A percentile compares a stretch with the other conserved stretches of the same genome.
Evolutionary conservation across 352 stramenopile species (phyloP).

Genomic region (Achlya hypogyna): DNA sequence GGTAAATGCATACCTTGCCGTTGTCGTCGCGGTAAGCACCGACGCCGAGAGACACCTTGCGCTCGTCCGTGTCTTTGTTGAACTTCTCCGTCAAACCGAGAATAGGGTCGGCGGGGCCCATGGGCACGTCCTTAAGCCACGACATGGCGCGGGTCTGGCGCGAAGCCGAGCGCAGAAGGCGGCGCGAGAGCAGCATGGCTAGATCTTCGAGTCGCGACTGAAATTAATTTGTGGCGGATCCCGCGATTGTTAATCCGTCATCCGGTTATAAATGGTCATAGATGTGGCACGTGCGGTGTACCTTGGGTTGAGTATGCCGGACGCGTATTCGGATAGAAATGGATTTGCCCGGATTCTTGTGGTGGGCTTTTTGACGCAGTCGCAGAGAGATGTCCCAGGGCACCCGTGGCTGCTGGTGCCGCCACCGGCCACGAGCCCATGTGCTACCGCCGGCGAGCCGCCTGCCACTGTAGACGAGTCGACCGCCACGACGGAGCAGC

Average conservation of each 20-base stretch:
- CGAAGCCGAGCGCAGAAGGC: background rate
- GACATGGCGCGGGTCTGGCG: slow-evolving; percentile 23
- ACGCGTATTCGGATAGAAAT: background rate
- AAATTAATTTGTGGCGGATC: slow-evolving; percentile 3
- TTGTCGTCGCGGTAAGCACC: slow-evolving; percentile 96
- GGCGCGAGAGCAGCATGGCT: background rate
- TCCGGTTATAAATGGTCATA: background rate
- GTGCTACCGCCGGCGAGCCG: too few relatives aligned
- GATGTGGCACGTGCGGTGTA: background rate
- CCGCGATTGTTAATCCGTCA: background rate
- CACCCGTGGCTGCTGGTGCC: background rate
- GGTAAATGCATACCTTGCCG: slow-evolving; percentile 46
- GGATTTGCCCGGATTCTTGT: slow-evolving; percentile 8
- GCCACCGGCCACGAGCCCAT: too few relatives aligned
- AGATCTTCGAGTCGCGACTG: background rate
- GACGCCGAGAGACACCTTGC: slow-evolving; percentile 97
- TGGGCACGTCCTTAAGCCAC: slow-evolving; percentile 81
- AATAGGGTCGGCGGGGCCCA: slow-evolving; percentile 95
- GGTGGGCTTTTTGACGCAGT: background rate
- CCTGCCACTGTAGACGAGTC: too few relatives aligned
- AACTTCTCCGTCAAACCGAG: slow-evolving; percentile 90
- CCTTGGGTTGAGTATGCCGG: background rate
- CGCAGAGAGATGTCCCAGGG: background rate
- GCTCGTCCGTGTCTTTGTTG: slow-evolving; percentile 89
- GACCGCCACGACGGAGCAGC: too few relatives aligned